Conservation (phyloP, 2,329 filamentous ascomycete species). For the Alternaria brassicae region DNA sequence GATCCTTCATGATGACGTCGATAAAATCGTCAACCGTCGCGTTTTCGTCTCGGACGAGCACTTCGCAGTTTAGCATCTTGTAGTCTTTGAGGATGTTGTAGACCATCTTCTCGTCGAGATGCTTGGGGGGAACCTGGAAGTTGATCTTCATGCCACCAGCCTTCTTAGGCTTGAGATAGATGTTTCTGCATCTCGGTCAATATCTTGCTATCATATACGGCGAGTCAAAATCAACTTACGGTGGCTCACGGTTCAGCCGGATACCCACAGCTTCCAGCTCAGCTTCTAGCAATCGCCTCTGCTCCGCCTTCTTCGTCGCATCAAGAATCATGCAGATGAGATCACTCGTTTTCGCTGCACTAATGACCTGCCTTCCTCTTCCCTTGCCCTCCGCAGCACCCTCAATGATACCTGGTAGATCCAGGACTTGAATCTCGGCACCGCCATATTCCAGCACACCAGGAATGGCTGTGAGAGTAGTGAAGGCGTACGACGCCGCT, state of each 20-base stretch:
- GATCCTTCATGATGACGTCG: conserved; percentile 99
- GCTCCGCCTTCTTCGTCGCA: conserved; percentile 94
- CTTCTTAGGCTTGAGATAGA: conserved; percentile 95
- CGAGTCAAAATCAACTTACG: conserved; percentile 58
- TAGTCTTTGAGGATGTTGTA: conserved; percentile 98
- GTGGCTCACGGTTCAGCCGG: conserved; percentile 86
- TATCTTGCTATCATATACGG: neutral
- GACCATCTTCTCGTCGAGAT: conserved; percentile 96
- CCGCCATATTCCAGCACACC: conserved; percentile 97
- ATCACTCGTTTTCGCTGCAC: conserved; percentile 97
- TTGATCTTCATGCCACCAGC: conserved; percentile 99
- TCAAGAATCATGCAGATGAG: conserved; percentile 96
- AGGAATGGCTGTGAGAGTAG: conserved; percentile 94
- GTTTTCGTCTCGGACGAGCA: conserved; percentile 92
- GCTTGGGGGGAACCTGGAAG: conserved; percentile 86
- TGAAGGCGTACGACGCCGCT: conserved; percentile 96
- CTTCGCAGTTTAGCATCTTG: conserved; percentile 97
- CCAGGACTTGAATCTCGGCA: conserved; percentile 96
- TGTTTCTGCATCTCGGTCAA: conserved; percentile 69
- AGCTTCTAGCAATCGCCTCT: conserved; percentile 85
- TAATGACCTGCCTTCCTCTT: conserved; percentile 93
- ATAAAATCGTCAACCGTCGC: conserved; percentile 97
- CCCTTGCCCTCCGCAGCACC: conserved; percentile 96
- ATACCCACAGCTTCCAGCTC: conserved; percentile 97
- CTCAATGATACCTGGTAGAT: conserved; percentile 98